Conservation (phyloP, 176 grass and related monocot genomes). For the Echinochloa phyllopogon region DNA sequence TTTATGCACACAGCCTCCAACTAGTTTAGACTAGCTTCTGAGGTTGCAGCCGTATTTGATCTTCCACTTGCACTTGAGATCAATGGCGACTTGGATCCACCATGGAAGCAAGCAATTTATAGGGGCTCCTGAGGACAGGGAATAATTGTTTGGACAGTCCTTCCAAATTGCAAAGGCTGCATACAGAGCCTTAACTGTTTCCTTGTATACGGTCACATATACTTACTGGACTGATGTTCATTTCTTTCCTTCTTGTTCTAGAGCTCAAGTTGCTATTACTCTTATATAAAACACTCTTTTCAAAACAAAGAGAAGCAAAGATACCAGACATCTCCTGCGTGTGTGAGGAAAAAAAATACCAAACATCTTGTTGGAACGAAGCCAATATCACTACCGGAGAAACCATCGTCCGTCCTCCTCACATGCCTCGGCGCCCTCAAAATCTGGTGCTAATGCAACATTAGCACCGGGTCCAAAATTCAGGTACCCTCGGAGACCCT, state of each 20-base stretch:
- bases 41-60: constrained; percentile 35
- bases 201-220: neutral
- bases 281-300: neutral
- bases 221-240: neutral
- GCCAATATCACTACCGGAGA: too few species aligned
- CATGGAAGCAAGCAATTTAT: constrained; percentile 50
- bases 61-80: constrained; percentile 28
- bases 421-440: too few species aligned
- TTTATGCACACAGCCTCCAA: constrained; percentile 47
- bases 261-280: neutral
- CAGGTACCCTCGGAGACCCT: too few species aligned
- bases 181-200: constrained; percentile 24
- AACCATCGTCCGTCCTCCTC: too few species aligned
- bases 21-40: constrained; percentile 86
- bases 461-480: too few species aligned
- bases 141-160: constrained; percentile 60
- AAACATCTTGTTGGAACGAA: neutral
- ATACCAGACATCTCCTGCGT: neutral
- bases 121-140: constrained; percentile 38
- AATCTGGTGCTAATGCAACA: too few species aligned
- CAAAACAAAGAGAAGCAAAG: neutral
- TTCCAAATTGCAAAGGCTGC: constrained; percentile 18
- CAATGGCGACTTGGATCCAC: constrained; percentile 30
- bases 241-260: neutral
- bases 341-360: neutral